phyloP scores from a whole-genome alignment of 1,139 yeast genomes.

The Wickerhamomyces sp. region DNA sequence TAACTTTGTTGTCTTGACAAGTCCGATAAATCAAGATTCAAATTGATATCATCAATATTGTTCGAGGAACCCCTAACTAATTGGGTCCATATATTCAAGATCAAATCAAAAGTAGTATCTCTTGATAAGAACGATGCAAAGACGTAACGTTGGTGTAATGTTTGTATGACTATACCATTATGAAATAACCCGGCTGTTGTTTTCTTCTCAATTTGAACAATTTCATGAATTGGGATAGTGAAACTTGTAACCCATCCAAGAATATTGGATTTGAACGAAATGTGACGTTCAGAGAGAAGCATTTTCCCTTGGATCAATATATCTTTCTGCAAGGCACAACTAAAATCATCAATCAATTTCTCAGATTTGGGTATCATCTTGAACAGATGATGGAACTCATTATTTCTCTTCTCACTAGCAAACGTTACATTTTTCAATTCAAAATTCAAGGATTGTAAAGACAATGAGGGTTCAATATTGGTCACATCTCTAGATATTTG shows the following conservation, averaged over 20 bases:
- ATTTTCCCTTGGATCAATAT: conserved; percentile 69
- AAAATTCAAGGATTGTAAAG: conserved; percentile 1
- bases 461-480: conserved; percentile 4
- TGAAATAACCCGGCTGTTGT: conserved; percentile 73
- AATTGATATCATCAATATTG: conserved; percentile 10
- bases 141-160: conserved; percentile 64
- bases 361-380: conserved; percentile 52
- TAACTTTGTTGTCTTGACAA: conserved; percentile 1
- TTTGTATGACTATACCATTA: conserved; percentile 66
- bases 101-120: conserved; percentile 58
- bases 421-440: conserved; percentile 27
- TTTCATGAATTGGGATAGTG: conserved; percentile 63
- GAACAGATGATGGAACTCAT: conserved; percentile 60
- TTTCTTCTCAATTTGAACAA: conserved; percentile 66
- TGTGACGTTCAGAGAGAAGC: conserved; percentile 54
- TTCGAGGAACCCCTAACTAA: conserved; percentile 21
- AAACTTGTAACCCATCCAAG: conserved; percentile 71
- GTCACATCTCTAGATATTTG: conserved; percentile 5
- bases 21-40: conserved; percentile 4
- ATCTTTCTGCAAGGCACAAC: conserved; percentile 71
- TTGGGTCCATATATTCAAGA: conserved; percentile 59
- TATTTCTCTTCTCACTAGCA: conserved; percentile 44
- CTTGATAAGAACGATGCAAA: conserved; percentile 72
- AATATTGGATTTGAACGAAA: conserved; percentile 70
- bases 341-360: conserved; percentile 55